Evolutionary conservation across 495 filamentous ascomycete species (phyloP).

Genomic region (Letharia lupina): DNA sequence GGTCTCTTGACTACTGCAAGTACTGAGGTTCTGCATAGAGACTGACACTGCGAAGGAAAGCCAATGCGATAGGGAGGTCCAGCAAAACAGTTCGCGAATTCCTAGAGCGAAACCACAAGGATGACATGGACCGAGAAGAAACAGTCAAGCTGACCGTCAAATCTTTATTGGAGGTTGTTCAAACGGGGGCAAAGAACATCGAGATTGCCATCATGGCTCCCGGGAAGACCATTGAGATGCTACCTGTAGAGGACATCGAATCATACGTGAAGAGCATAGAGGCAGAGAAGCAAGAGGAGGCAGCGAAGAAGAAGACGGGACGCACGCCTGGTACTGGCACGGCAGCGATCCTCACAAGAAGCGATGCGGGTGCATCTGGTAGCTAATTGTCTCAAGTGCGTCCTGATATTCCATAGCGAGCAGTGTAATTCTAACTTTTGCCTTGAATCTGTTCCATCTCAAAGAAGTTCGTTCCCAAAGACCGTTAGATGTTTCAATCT

Average conservation of each 20-base stretch:
- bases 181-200: conserved; percentile 98
- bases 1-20: conserved; percentile 25
- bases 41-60: conserved; percentile 62
- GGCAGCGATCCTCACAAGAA: conserved; percentile 67
- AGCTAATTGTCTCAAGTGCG: conserved; percentile 24
- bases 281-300: conserved; percentile 97
- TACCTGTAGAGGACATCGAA: conserved; percentile 92
- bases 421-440: conserved; percentile 22
- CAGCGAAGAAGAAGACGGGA: conserved; percentile 88
- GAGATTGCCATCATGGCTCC: conserved; percentile 98
- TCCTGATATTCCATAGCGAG: conserved; percentile 7
- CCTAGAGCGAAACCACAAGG: conserved; percentile 94
- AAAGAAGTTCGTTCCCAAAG: background rate
- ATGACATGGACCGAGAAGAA: conserved; percentile 88
- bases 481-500: background rate
- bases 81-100: conserved; percentile 99
- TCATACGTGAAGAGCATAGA: conserved; percentile 96
- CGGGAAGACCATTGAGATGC: conserved; percentile 86
- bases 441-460: conserved; percentile 21
- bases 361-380: conserved; percentile 43
- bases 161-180: conserved; percentile 93
- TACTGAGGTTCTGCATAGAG: background rate
- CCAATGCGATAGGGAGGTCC: conserved; percentile 94
- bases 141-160: conserved; percentile 98
- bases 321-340: conserved; percentile 67